Evolutionary conservation across 768 basidiomycete genomes (phyloP).

Genomic region (Clavulina sp.): DNA sequence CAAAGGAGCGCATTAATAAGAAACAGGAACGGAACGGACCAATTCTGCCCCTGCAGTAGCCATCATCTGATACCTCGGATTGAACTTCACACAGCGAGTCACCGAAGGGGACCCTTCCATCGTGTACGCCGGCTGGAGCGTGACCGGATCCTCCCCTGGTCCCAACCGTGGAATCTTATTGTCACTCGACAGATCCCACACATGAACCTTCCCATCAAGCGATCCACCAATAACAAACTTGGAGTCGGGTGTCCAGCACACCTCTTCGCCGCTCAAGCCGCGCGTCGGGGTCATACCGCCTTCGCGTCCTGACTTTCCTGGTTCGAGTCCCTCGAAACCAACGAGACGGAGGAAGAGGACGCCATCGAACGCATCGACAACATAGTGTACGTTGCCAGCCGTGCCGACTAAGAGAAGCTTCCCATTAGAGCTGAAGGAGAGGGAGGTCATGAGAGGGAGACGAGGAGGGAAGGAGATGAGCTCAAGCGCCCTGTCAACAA

Average conservation of each 20-base stretch:
- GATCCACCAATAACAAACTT: conserved; percentile 77
- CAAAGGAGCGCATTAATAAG: conserved; percentile 2
- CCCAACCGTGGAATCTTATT: conserved; percentile 7
- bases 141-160: conserved; percentile 25
- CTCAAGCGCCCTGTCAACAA: conserved; percentile 64
- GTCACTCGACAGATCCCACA: conserved; percentile 57
- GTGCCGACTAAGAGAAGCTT: conserved; percentile 86
- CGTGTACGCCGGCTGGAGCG: conserved; percentile 31
- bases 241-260: conserved; percentile 88
- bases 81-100: conserved; percentile 74
- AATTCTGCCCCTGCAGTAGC: conserved; percentile 67
- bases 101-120: conserved; percentile 74
- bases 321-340: conserved; percentile 70
- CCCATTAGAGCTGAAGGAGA: conserved; percentile 79
- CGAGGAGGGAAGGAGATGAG: conserved; percentile 73
- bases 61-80: conserved; percentile 81
- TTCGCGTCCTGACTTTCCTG: conserved; percentile 26
- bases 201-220: conserved; percentile 61
- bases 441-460: conserved; percentile 76
- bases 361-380: conserved; percentile 82
- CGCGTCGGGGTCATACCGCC: conserved; percentile 43
- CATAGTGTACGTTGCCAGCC: conserved; percentile 80
- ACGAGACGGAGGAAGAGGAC: conserved; percentile 68
- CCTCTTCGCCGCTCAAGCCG: conserved; percentile 84
- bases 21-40: conserved; percentile 29